These are phyloP conservation scores for Microdochium bolleyi DNA, from an alignment of 2,329 filamentous ascomycete species.

Conservation along the genomic window DNA sequence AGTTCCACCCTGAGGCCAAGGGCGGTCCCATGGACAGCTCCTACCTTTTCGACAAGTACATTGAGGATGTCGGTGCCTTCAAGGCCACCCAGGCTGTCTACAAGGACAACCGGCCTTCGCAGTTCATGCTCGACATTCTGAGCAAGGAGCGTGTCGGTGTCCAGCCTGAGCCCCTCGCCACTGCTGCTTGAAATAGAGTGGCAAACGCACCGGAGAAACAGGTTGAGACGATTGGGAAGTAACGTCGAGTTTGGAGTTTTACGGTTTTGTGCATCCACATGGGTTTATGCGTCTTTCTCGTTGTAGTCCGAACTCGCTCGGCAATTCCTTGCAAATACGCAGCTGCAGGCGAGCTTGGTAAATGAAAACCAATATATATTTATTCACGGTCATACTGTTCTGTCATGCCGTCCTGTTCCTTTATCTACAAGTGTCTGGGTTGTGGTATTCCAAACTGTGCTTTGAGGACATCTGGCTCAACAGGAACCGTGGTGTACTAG, in stretches of 20 bases:
- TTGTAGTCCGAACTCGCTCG: not conserved
- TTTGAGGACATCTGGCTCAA: no score
- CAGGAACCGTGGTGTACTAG: no score
- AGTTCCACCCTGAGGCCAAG: slow-evolving; percentile 98
- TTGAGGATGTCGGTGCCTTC: slow-evolving; percentile 82
- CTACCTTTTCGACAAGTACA: slow-evolving; percentile 94
- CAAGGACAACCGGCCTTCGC: slow-evolving; percentile 80
- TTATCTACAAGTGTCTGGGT: no score
- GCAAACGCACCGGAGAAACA: not conserved
- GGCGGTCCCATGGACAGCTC: slow-evolving; percentile 92
- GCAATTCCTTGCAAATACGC: no score
- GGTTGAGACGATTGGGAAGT: not conserved
- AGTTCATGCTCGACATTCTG: slow-evolving; percentile 82
- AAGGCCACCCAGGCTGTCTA: slow-evolving; percentile 74
- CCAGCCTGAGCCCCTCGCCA: slow-evolving; percentile 54
- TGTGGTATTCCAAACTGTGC: no score
- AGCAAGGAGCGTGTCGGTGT: slow-evolving; percentile 94
- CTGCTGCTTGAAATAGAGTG: slow-evolving; percentile 27
- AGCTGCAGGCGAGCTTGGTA: no score
- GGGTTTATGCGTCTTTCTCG: not conserved
- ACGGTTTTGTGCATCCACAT: not conserved
- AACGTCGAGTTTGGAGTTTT: not conserved
- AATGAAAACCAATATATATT: no score
- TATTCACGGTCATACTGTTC: no score
- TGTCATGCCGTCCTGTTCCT: no score